These are phyloP conservation scores for Fulvia fulva DNA, from an alignment of 2,329 filamentous ascomycete genomes.

Conservation along the genomic window DNA sequence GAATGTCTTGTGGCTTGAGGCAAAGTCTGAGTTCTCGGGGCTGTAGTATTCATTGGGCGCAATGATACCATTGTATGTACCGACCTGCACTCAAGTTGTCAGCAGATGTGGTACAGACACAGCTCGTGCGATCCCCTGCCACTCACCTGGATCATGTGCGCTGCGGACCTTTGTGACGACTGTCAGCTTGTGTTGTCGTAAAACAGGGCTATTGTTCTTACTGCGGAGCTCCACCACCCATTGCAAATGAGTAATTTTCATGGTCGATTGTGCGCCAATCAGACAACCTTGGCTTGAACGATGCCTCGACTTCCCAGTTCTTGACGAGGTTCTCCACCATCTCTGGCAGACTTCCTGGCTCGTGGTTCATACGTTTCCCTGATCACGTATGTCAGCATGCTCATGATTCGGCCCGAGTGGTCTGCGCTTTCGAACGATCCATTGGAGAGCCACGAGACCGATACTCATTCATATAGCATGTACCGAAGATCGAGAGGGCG, in stretches of 20 bases:
- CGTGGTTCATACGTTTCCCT: conserved; percentile 58
- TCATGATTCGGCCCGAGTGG: neutral
- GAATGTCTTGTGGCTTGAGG: conserved; percentile 64
- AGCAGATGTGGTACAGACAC: neutral
- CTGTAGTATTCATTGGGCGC: conserved; percentile 61
- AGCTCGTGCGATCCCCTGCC: neutral
- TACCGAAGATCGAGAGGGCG: conserved; percentile 2
- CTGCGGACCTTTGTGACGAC: conserved; percentile 38
- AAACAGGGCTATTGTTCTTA: conserved; percentile 7
- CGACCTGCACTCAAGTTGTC: conserved; percentile 38
- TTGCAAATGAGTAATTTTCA: conserved; percentile 57
- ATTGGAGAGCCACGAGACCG: neutral
- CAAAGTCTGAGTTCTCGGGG: conserved; percentile 58
- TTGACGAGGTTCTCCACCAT: conserved; percentile 68
- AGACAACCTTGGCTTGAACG: conserved; percentile 57
- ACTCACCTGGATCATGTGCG: conserved; percentile 57
- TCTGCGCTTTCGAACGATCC: neutral
- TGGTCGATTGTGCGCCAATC: conserved; percentile 65
- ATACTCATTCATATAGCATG: neutral
- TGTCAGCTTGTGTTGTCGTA: conserved; percentile 1
- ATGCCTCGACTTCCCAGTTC: conserved; percentile 70
- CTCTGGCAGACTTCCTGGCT: conserved; percentile 52
- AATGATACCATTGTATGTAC: conserved; percentile 67
- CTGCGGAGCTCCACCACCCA: conserved; percentile 58
- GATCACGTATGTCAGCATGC: conserved; percentile 13